A percentile compares a stretch with the other conserved stretches of the same genome.
Conservation (phyloP, 805 yeast species). For the Saccharomycopsis lassenensis region DNA sequence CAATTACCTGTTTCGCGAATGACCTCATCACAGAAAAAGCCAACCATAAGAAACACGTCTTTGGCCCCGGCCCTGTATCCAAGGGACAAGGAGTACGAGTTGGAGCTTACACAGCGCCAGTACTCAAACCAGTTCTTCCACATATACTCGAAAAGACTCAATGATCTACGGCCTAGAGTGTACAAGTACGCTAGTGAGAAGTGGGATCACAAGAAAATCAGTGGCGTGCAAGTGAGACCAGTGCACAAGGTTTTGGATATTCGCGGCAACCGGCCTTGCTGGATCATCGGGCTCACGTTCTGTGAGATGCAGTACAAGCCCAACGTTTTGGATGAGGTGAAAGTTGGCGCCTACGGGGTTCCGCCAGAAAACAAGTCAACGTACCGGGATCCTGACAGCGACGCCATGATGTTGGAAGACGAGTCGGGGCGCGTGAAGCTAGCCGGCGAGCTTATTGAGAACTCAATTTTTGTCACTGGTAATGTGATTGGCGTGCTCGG, state of each 20-base stretch:
- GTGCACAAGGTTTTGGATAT: conserved; percentile 53
- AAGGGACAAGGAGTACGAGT: conserved; percentile 19
- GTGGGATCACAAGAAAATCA: conserved; percentile 45
- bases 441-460: conserved; percentile 41
- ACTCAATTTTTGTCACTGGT: conserved; percentile 71
- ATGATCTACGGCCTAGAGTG: conserved; percentile 35
- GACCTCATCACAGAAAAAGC: no score
- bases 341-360: conserved; percentile 36
- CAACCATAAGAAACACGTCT: neutral
- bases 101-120: conserved; percentile 27
- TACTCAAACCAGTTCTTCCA: conserved; percentile 49
- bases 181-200: conserved; percentile 34
- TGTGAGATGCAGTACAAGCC: conserved; percentile 80
- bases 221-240: conserved; percentile 28
- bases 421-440: conserved; percentile 80
- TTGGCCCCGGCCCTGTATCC: conserved; percentile 12
- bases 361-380: conserved; percentile 30
- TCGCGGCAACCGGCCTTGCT: conserved; percentile 47
- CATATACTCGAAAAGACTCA: conserved; percentile 44
- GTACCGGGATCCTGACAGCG: conserved; percentile 45
- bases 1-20: no score
- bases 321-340: conserved; percentile 73
- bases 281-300: conserved; percentile 82
- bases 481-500: conserved; percentile 81
- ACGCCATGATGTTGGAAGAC: conserved; percentile 72